phyloP scores from a whole-genome alignment of 2,329 filamentous ascomycete genomes.

The Aspergillus puulaauensis region DNA sequence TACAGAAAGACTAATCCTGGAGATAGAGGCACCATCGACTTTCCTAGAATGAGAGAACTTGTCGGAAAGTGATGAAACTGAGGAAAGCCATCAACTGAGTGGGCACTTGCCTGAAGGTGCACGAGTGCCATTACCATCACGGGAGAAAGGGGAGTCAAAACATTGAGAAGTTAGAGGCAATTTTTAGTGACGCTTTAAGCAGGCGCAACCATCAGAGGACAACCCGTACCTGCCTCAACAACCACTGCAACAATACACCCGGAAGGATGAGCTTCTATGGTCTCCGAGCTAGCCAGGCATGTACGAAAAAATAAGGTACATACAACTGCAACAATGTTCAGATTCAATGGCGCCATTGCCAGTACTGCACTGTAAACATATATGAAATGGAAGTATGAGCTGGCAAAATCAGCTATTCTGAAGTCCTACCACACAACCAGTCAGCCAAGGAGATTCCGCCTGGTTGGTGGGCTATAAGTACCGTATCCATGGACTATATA shows the following conservation, averaged over 20 bases:
- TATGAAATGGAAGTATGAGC: too few species aligned
- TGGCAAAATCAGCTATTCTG: too few species aligned
- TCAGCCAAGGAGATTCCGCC: too few species aligned
- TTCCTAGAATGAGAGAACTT: conserved; percentile 14
- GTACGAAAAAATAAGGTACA: too few species aligned
- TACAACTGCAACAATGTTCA: too few species aligned
- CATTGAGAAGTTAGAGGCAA: neutral
- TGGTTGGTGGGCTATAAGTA: too few species aligned
- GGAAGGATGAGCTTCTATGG: too few species aligned
- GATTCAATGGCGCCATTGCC: too few species aligned
- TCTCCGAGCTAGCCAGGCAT: too few species aligned
- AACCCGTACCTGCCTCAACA: neutral
- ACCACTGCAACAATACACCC: neutral
- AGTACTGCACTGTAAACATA: too few species aligned
- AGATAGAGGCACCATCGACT: conserved; percentile 11
- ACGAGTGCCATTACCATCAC: conserved; percentile 1
- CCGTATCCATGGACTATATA: too few species aligned
- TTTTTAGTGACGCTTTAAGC: conserved; percentile 7
- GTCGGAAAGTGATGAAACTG: conserved; percentile 19
- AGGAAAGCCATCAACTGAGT: conserved; percentile 8
- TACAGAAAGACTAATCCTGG: conserved; percentile 22
- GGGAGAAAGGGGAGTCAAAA: neutral
- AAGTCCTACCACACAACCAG: too few species aligned
- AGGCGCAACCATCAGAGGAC: conserved; percentile 10
- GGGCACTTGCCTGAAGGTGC: conserved; percentile 10